Evolutionary conservation across 306 rosid genomes (phyloP).

Genomic region (Gastrolobium villosum): DNA sequence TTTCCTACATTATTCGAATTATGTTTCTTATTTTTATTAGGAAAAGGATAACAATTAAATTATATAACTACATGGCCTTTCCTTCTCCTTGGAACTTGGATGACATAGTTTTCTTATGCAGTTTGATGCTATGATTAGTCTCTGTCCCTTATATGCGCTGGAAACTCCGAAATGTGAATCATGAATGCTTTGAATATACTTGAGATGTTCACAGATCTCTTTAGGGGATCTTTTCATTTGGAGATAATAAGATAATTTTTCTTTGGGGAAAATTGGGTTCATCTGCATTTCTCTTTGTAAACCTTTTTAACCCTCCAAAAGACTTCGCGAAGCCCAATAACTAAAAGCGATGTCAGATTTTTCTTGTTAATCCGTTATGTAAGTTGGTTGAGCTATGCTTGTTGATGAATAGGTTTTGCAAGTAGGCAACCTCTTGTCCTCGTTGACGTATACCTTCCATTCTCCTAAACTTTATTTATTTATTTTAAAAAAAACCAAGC

Average conservation of each 20-base stretch:
- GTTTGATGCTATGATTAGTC: conserved; percentile 18
- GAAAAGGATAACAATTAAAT: conserved; percentile 10
- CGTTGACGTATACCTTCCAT: background rate
- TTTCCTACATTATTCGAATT: background rate
- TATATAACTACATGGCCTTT: conserved; percentile 1
- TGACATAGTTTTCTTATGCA: conserved; percentile 5
- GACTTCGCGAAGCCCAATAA: no score
- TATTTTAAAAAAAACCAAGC: background rate
- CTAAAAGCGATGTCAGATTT: background rate
- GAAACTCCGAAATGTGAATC: conserved; percentile 6
- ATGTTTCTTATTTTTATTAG: conserved; percentile 7
- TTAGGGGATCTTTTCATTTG: background rate
- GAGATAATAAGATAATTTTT: background rate
- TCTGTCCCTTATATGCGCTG: background rate
- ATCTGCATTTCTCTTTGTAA: background rate
- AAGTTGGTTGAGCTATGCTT: background rate
- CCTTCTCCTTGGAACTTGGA: background rate
- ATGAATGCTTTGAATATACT: conserved; percentile 17
- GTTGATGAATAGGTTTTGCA: background rate
- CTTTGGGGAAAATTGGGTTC: background rate
- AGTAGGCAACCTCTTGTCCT: background rate
- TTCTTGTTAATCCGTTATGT: background rate
- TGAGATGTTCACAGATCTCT: conserved; percentile 18
- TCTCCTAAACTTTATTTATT: background rate
- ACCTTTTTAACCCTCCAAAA: no score